phyloP scores from a whole-genome alignment of 208 protist species.

The Acanthamoeba royreba region DNA sequence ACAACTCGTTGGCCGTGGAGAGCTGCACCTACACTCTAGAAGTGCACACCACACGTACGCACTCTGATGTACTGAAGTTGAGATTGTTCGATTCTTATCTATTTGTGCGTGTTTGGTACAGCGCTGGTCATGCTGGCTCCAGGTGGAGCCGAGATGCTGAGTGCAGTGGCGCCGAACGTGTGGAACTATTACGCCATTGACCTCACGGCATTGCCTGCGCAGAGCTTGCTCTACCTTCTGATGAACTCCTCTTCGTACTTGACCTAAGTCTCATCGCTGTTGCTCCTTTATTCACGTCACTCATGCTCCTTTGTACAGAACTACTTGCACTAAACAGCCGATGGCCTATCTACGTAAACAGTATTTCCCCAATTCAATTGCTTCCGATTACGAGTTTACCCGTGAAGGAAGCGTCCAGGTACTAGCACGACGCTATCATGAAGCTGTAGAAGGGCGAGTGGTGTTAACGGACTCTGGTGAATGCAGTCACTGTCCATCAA shows the following conservation, averaged over 20 bases:
- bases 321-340: background rate
- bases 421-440: background rate
- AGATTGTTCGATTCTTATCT: background rate
- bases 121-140: background rate
- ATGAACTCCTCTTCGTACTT: background rate
- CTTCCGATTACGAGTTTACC: background rate
- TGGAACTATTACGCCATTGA: background rate
- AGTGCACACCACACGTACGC: background rate
- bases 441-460: background rate
- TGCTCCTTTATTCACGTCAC: background rate
- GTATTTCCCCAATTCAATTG: background rate
- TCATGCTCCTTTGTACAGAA: background rate
- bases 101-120: background rate
- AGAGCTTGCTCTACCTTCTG: background rate
- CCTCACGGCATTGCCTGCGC: background rate
- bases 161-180: background rate
- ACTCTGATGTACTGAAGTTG: background rate
- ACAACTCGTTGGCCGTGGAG: background rate
- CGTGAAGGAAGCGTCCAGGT: background rate
- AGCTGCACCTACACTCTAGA: background rate
- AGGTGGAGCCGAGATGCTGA: background rate
- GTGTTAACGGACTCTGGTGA: background rate
- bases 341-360: background rate
- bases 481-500: background rate
- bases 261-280: background rate